Evolutionary conservation across 139 green algal species (phyloP), one percentile per base, ranked within the genome.

Genomic region (Yamagishiella unicocca): DNA sequence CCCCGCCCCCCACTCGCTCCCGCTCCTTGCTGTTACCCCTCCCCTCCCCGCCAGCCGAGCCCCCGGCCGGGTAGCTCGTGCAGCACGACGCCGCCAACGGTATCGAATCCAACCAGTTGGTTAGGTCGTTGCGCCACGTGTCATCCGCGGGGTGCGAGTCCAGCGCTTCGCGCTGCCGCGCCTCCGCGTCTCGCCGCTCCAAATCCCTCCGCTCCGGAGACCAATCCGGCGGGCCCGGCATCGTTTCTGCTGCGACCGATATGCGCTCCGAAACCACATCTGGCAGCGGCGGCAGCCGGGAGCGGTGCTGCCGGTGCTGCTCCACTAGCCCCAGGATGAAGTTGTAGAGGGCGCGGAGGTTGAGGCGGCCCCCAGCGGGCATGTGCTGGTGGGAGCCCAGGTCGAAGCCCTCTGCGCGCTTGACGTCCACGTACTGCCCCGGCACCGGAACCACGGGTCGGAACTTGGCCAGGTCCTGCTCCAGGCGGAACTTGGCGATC

Each of bases 381-480:
- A 81, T 46, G 46, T 87, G 82, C 45, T 87, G 67, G 33, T 87
- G 82, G 14, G 67, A 79, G 35, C 27, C 14, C 5, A 71, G 54
- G 68, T 87, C 82, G 12, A 87, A 45, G 22, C 22, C 2, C 38
- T 87, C 82, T 0, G 35, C 37, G 22, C 82, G 82, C 35, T 80
- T 38, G 7, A 37, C 42, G 12, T 64, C 66, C 2, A 3, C 7
- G 46, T 81, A 80, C 82, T 87, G 82, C 0, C 25, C 46, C 1
- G 35, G 46, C 29, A 79, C 67, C 22, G 82, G 46, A 1, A 87
- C 67, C 46, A 87, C 67, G 46, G 82, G 46, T n/a, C 82, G 46
- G 82, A 87, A 87, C 35, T 87, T 87, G 50, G 14, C 5, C 25
- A 87, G 67, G 46, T 87, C 82, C 10, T 25, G 3, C 67, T 81